Evolutionary conservation across 2,329 filamentous ascomycete genomes (phyloP), one percentile per base, ranked within the genome.

Genomic region (Aspergillus intermedius): DNA sequence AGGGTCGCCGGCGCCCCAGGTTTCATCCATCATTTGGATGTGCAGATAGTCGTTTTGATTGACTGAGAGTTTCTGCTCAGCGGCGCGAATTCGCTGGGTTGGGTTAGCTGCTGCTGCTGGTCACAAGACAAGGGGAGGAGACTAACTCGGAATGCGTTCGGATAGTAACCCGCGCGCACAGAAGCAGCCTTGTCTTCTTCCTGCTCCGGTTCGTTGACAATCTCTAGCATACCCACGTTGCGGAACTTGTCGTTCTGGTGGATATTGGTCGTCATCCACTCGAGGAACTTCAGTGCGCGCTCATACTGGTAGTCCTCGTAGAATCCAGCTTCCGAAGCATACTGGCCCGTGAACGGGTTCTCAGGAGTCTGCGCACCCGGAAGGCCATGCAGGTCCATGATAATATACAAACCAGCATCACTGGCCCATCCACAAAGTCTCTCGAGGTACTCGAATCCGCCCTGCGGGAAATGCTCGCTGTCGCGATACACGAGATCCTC

Each of bases 151-250:
- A 70, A 69, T 2, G 76, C 77, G 10, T 68, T 69, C 3, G 72
- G 73, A 56, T 81, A 81, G 63, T 70, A 81, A 8, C 57, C 62
- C 13, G 64, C 61, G 8, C 68, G 59, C 60, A 78, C 65, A 1
- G 61, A 60, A 3, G 63, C 61, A 2, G 64, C 64, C 5, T 55
- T 57, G 9, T 62, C 55, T 42, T 63, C 52, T 44, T 71, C 62
- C 44, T 72, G 71, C 10, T 75, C 60, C 3, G 80, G 80, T 60
- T 83, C 80, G 56, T 83, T 83, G 47, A 82, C 67, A 10, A 83
- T 63, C 58, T 79, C 74, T 34, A 83, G 60, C 74, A 80, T 82
- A 48, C 79, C 79, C 22, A 82, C 79, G 41, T 77, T 80, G 46
- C 73, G 65, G 59, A 77, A 79, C 25, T 70, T 71, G 32, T 63